Evolutionary conservation across 1,284 basidiomycete species (phyloP), one percentile per base, ranked within the genome.

Genomic region (Ceratobasidium sp.): DNA sequence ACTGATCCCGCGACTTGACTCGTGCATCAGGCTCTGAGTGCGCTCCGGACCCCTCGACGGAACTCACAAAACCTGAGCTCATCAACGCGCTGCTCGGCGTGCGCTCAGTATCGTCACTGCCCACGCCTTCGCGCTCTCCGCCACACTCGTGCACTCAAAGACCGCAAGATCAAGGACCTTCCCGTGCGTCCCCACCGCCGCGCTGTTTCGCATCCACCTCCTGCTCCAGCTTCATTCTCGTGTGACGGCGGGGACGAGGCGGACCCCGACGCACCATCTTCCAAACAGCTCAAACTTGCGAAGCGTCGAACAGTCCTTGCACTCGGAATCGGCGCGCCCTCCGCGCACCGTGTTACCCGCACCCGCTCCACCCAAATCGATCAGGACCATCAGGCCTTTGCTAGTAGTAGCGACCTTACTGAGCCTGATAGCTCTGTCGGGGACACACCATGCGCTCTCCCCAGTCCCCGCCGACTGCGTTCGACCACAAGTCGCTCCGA

Each of bases 21-120:
- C n/a, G n/a, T n/a, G 75, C 77, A n/a, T 71, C 66, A 24, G 66
- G 66, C 22, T 54, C 66, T 19, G 53, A 54, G 54, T 71, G 66
- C 54, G 59, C 54, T 4, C 66, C 66, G 15, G 66, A 71, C 50
- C 66, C 66, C 9, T 71, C 66, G 44, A 57, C 41, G 9, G 66
- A 71, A 41, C 54, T 71, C 36, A 71, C 66, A 15, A 71, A 71
- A 27, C 66, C 66, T 7, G 66, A 71, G 54, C 66, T 71, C 66
- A 71, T 71, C 54, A 54, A 71, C 66, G 66, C 66, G 66, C 66
- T 71, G 41, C 54, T 71, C 22, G 66, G 66, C 31, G 66, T 54
- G 14, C 66, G 66, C n/a, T 57, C 66, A 17, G 66, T 44, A 3
- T 71, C 66, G 22, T 67, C 65, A 17, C 54, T 71, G n/a, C 66